Evolutionary conservation across 371 early-diverging fungal genomes (phyloP), one percentile per base, ranked within the genome.

Genomic region (Rhizopus microsporus): DNA sequence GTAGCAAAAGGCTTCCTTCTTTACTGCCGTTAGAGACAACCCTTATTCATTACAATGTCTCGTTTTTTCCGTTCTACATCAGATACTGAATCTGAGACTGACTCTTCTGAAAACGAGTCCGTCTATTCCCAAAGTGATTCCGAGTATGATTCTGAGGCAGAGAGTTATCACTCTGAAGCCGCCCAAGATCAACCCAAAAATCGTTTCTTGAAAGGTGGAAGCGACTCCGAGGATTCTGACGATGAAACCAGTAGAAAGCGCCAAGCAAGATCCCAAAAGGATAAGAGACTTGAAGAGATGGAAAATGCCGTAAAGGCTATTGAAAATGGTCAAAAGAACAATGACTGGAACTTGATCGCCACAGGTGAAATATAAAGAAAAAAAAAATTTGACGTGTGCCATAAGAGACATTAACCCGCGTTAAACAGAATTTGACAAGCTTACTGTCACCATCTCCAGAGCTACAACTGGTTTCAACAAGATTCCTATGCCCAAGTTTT

Each of bases 301-400:
- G 82, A 84, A 56, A 72, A 58, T 54, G 80, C 83, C 29, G 78
- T 81, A 45, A 83, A 83, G 54, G 75, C 80, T 15, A 81, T 94
- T 56, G 81, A 86, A 55, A 89, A 90, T 63, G 89, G 86, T 15
- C 77, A 81, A 72, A 93, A 93, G 81, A 92, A 90, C 57, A 89
- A 88, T 72, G 93, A 96, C 78, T 97, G 95, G 94, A 85, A 85
- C 57, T 79, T 86, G 57, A 86, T 91, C 64, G 81, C 88, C 57
- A 87, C 82, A 66, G 93, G 93, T 91, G 82, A 62, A 62, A 39
- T 35, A 43, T 45, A 43, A n/a, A 42, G 33, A 49, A 31, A 34
- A n/a, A n/a, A 4, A 49, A n/a, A 34, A 33, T 17, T 29, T 12
- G n/a, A n/a, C 39, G 23, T 17, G 35, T 5, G 29, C 15, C 29